phyloP scores from a whole-genome alignment of 495 filamentous ascomycete genomes.

The Pyrenula massariospora region DNA sequence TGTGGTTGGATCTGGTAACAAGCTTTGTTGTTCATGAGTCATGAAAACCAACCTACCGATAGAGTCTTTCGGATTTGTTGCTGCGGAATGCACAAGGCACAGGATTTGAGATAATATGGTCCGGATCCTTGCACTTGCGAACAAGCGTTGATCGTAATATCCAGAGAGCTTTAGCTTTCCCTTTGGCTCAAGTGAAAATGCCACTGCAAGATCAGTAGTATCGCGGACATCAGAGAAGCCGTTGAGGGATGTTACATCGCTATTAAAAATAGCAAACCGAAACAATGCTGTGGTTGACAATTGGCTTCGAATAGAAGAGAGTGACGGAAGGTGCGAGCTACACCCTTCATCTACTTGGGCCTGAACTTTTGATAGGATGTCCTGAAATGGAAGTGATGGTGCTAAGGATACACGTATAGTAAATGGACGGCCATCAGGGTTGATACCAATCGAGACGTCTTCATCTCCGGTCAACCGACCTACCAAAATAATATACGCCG shows the following conservation, averaged over 20 bases:
- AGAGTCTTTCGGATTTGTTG: conserved; percentile 27
- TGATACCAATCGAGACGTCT: conserved; percentile 38
- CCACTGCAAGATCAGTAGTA: conserved; percentile 35
- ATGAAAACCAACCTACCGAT: conserved; percentile 36
- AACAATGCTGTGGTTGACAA: conserved; percentile 26
- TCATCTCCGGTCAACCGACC: conserved; percentile 41
- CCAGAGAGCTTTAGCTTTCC: conserved; percentile 18
- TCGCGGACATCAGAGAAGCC: conserved; percentile 33
- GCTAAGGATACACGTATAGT: conserved; percentile 32
- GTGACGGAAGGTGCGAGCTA: not conserved
- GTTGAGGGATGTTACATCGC: conserved; percentile 26
- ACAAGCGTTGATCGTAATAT: conserved; percentile 37
- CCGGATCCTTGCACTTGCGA: conserved; percentile 34
- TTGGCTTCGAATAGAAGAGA: not conserved
- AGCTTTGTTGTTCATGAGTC: conserved; percentile 27
- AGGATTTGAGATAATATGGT: conserved; percentile 32
- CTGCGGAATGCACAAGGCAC: conserved; percentile 29
- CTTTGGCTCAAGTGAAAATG: conserved; percentile 18
- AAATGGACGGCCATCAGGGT: conserved; percentile 34
- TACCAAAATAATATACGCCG: conserved; percentile 35
- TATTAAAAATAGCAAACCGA: conserved; percentile 37
- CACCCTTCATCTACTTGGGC: conserved; percentile 18
- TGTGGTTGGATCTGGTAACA: conserved; percentile 62
- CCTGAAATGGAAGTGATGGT: conserved; percentile 24
- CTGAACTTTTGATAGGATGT: conserved; percentile 32